Evolutionary conservation across 2,329 filamentous ascomycete species (phyloP).

Genomic region (Botrytis hyacinthi): DNA sequence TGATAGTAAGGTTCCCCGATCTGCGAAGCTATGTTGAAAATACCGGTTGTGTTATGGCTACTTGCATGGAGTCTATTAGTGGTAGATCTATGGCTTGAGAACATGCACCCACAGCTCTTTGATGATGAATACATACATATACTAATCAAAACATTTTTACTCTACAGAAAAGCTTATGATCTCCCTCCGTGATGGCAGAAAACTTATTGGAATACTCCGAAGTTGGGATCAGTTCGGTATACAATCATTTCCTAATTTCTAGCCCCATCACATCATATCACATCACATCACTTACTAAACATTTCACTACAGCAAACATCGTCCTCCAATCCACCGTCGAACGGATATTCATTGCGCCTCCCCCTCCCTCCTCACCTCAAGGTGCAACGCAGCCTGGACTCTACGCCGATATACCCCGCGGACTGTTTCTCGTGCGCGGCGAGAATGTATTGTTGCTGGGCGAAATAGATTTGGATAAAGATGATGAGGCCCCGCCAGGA

Average conservation of each 20-base stretch:
- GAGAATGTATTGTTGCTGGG: constrained; percentile 96
- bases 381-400: constrained; percentile 47
- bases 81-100: neutral
- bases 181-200: constrained; percentile 86
- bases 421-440: constrained; percentile 87
- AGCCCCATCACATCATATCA: neutral
- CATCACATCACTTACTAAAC: constrained; percentile 22
- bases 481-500: constrained; percentile 77
- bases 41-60: neutral
- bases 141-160: constrained; percentile 3
- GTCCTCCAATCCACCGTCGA: constrained; percentile 92
- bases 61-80: neutral
- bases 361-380: constrained; percentile 46
- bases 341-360: constrained; percentile 63
- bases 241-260: constrained; percentile 34
- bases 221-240: constrained; percentile 98
- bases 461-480: constrained; percentile 94
- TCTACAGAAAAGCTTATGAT: constrained; percentile 89
- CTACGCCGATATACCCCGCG: constrained; percentile 81
- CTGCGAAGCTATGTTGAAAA: neutral
- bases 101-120: neutral
- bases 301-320: constrained; percentile 68
- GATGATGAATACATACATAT: neutral
- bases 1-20: constrained; percentile 69
- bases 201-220: constrained; percentile 86